Base-by-base conservation (phyloP, 2,329 filamentous ascomycete genomes). In the Aureobasidium lini region DNA sequence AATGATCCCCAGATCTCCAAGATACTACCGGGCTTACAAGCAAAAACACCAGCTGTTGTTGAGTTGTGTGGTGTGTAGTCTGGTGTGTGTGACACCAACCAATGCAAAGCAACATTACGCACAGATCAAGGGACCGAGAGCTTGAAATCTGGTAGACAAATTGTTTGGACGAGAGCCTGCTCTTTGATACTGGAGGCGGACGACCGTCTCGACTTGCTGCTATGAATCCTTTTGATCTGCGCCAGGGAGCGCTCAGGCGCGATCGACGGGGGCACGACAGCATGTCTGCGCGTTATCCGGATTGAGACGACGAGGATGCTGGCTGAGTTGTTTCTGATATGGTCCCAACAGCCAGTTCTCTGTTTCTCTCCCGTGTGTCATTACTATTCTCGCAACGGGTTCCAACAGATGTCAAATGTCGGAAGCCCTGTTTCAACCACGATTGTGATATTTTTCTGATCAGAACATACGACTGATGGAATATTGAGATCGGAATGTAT, bases 1-100 rank as follows among this genome's bases (percentile, higher is more conserved):
- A 57, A 57, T 48, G 43, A 48, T 57, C 32, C 42, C 48, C 54
- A 47, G 54, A 57, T 57, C 54, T 57, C 32, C 40, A 37, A 40
- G 18, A 32, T 31, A 32, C 11, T 39, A 42, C 32, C 42, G 18
- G 52, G 52, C 40, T 56, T 44, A 31, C 40, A 18, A 42, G 18
- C 32, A 4, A 23, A 23, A 23, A 23, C 23, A 23, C 23, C 23
- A 43, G 48, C 48, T 54, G 50, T 34, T 15, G 37, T 23, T 34
- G 50, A 32, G 18, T n/a, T 56, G 29, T 56, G 31, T 56, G 39
- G 29, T 56, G 16, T 40, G 39, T 16, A 6, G 49, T 53, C n/a
- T 34, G n/a, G 29, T 54, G 32, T 31, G 54, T 39, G 54, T 57
- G 42, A 7, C 43, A 48, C 54, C 54, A 57, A 16, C 32, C 32